A percentile compares a stretch with the other conserved stretches of the same genome.
phyloP scores from a whole-genome alignment of 495 filamentous ascomycete genomes.

The Hypoxylon rickii region DNA sequence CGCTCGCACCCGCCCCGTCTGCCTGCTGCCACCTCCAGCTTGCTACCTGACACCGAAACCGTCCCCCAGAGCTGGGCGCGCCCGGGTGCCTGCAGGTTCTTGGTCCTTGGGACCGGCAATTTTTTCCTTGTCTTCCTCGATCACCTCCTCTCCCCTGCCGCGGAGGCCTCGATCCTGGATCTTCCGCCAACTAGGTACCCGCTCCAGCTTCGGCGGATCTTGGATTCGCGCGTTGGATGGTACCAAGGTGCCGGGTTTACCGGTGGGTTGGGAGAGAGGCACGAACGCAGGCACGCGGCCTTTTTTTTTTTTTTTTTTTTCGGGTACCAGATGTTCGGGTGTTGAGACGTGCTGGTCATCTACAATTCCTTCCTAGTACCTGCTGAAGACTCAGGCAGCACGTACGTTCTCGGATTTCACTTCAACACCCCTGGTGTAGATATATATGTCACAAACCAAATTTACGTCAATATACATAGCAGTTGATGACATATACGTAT shows the following conservation, averaged over 20 bases:
- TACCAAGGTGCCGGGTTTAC: slow-evolving; percentile 19
- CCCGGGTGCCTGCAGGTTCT: slow-evolving; percentile 13
- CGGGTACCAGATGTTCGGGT: not conserved
- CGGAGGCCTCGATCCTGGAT: not conserved
- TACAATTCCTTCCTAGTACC: too few species aligned
- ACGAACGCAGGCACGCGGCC: slow-evolving; percentile 1
- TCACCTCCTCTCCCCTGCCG: not conserved
- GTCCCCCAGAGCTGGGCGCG: not conserved
- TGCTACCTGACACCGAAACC: not conserved
- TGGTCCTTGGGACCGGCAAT: slow-evolving; percentile 1
- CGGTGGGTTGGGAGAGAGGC: slow-evolving; percentile 16
- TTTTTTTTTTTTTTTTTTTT: not conserved
- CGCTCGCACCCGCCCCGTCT: not conserved
- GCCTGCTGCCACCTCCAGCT: not conserved
- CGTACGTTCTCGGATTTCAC: too few species aligned
- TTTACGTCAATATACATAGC: too few species aligned
- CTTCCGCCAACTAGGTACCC: not conserved
- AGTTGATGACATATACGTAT: too few species aligned
- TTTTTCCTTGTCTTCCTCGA: not conserved
- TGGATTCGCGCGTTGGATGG: not conserved
- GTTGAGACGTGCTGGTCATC: not conserved
- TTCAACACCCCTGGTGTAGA: too few species aligned
- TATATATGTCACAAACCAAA: too few species aligned
- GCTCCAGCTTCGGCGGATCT: not conserved
- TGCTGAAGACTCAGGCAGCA: too few species aligned